Conservation (phyloP, 1,284 basidiomycete genomes). For the Anthracocystis walkeri region DNA sequence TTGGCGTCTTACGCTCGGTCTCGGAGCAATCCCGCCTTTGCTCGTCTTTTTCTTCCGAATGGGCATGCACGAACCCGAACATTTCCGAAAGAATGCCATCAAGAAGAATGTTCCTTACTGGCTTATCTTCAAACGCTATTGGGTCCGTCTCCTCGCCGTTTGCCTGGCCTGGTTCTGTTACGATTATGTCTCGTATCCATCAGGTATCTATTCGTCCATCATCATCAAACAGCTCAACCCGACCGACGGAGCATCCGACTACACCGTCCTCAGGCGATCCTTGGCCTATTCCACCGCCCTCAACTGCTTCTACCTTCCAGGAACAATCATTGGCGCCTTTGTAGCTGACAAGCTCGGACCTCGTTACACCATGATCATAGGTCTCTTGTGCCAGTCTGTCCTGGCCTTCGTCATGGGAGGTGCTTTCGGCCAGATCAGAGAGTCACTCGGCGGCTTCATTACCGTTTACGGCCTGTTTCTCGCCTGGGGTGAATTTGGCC, state of each 20-base stretch:
- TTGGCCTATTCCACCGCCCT: slow-evolving; percentile 70
- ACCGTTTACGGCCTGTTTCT: slow-evolving; percentile 91
- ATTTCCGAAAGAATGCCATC: slow-evolving; percentile 79
- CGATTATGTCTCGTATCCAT: slow-evolving; percentile 61
- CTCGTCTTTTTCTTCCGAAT: slow-evolving; percentile 87
- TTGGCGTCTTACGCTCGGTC: slow-evolving; percentile 84
- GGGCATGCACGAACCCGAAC: slow-evolving; percentile 82
- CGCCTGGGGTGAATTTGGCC: slow-evolving; percentile 81
- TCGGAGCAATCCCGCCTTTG: slow-evolving; percentile 84
- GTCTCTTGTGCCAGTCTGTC: slow-evolving; percentile 56
- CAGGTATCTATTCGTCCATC: slow-evolving; percentile 83
- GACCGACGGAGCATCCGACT: slow-evolving; percentile 21
- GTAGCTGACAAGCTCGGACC: slow-evolving; percentile 72
- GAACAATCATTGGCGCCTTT: slow-evolving; percentile 82
- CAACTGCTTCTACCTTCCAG: slow-evolving; percentile 73
- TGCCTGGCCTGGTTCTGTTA: slow-evolving; percentile 76
- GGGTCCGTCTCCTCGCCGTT: slow-evolving; percentile 77
- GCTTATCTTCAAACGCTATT: slow-evolving; percentile 85
- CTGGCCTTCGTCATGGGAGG: slow-evolving; percentile 74
- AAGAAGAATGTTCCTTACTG: slow-evolving; percentile 79
- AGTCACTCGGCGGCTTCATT: slow-evolving; percentile 71
- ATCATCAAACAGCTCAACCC: slow-evolving; percentile 78
- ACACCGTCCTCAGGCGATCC: slow-evolving; percentile 27
- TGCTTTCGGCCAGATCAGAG: slow-evolving; percentile 49
- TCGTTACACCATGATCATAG: slow-evolving; percentile 62